Evolutionary conservation across 1,284 basidiomycete species (phyloP), one percentile per base, ranked within the genome.

Genomic region (Tetrapyrgos nigripes): DNA sequence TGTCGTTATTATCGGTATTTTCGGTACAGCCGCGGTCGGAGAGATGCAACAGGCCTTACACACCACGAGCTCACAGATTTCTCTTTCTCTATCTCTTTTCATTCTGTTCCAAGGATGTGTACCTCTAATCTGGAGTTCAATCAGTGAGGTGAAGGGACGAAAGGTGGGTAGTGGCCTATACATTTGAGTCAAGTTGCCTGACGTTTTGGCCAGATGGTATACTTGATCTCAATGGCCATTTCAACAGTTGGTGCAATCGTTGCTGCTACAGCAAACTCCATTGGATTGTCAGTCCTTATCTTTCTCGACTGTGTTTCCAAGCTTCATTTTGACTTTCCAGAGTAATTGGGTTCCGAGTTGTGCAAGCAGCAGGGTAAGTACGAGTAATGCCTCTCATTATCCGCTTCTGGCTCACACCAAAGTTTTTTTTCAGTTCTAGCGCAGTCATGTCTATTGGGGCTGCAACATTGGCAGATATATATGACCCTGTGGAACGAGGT

Each of bases 401-500:
- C 8, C 24, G 21, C 28, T n/a, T 19, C 5, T 19, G 24, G 48
- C 45, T 35, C 23, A 55, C 19, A 19, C 49, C 44, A 26, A 26
- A 48, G 5, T 50, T 37, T 23, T 49, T 21, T 50, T 51, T 63
- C 52, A 93, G 91, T 23, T 89, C 89, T 2, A 88, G 89, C 51
- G 89, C 92, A 1, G 90, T 93, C 9, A 83, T 93, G 23, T 75
- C 89, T 0, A 85, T 94, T 50, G 94, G 93, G 9, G 92, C 92
- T 0, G 93, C 91, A 9, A 91, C 91, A 6, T 76, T 96, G 4
- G 89, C 89, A 2, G 92, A 94, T 69, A 90, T 94, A 35, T 94
- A 87, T 66, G 92, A 94, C 50, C 82, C 88, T 1, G 79, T 84
- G 45, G 91, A 94, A 69, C 81, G 94, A 47, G 94, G 94, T 1